Evolutionary conservation across 768 basidiomycete species (phyloP).

Genomic region (Collybia sordida): DNA sequence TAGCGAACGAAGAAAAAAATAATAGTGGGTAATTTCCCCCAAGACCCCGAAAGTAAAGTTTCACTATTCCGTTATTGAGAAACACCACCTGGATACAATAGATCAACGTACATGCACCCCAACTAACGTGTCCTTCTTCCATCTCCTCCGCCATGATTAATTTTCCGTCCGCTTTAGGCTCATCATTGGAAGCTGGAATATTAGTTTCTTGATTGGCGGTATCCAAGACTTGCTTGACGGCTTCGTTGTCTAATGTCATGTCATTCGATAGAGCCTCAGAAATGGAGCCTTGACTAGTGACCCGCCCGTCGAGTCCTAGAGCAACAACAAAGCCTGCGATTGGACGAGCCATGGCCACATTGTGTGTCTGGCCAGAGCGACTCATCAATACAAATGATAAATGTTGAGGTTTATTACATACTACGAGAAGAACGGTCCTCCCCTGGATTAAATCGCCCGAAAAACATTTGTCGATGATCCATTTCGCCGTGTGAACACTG

Average conservation of each 20-base stretch:
- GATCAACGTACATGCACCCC: constrained; percentile 36
- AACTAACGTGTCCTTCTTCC: constrained; percentile 56
- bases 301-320: constrained; percentile 51
- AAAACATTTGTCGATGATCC: constrained; percentile 79
- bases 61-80: constrained; percentile 27
- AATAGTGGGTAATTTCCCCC: constrained; percentile 32
- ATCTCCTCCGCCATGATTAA: constrained; percentile 69
- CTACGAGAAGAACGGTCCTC: constrained; percentile 83
- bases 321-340: constrained; percentile 60
- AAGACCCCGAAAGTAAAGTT: constrained; percentile 36
- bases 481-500: constrained; percentile 73
- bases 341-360: constrained; percentile 50
- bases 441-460: constrained; percentile 75
- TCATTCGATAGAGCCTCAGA: constrained; percentile 47
- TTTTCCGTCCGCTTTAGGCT: constrained; percentile 45
- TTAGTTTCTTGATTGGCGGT: constrained; percentile 24
- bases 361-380: constrained; percentile 36
- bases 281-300: constrained; percentile 47
- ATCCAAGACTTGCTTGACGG: constrained; percentile 22
- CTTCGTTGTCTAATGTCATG: constrained; percentile 28
- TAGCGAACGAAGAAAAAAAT: constrained; percentile 29
- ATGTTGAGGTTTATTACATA: constrained; percentile 21
- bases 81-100: constrained; percentile 6
- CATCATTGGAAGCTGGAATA: constrained; percentile 14
- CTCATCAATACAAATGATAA: background rate